phyloP scores from a whole-genome alignment of 768 basidiomycete genomes.

The Boletus patriciae region DNA sequence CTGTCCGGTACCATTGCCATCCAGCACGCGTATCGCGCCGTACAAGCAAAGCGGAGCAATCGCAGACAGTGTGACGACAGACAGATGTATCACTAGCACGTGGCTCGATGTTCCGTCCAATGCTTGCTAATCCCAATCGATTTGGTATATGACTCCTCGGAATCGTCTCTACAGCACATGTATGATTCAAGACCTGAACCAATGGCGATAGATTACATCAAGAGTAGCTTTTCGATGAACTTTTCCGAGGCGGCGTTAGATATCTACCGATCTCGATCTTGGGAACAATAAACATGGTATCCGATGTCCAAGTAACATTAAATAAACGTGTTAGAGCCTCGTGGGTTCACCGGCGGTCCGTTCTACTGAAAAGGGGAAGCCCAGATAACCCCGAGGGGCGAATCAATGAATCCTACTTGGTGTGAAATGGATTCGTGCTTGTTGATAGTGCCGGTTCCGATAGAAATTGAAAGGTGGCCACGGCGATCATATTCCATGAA shows the following conservation, averaged over 20 bases:
- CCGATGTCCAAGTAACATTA: conserved; percentile 26
- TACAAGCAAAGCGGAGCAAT: neutral
- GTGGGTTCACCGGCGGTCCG: conserved; percentile 26
- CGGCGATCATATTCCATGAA: conserved; percentile 34
- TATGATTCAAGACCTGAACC: neutral
- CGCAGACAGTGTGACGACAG: neutral
- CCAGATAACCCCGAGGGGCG: conserved; percentile 33
- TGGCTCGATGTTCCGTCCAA: conserved; percentile 1
- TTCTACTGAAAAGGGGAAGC: conserved; percentile 18
- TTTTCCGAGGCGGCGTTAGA: conserved; percentile 11
- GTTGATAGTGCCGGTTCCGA: conserved; percentile 35
- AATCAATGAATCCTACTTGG: conserved; percentile 30
- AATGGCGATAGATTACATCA: neutral
- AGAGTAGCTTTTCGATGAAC: neutral
- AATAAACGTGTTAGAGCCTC: conserved; percentile 36
- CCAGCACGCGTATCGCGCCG: neutral
- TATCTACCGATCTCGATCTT: conserved; percentile 27
- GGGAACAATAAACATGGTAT: conserved; percentile 26
- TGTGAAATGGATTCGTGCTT: conserved; percentile 22
- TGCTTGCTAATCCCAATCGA: conserved; percentile 3
- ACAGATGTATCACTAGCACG: conserved; percentile 5
- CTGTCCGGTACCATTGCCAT: neutral
- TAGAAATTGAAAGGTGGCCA: conserved; percentile 26
- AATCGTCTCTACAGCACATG: conserved; percentile 5
- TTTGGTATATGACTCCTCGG: conserved; percentile 11